Conservation (phyloP, 768 basidiomycete genomes). For the Paxillus involutus region DNA sequence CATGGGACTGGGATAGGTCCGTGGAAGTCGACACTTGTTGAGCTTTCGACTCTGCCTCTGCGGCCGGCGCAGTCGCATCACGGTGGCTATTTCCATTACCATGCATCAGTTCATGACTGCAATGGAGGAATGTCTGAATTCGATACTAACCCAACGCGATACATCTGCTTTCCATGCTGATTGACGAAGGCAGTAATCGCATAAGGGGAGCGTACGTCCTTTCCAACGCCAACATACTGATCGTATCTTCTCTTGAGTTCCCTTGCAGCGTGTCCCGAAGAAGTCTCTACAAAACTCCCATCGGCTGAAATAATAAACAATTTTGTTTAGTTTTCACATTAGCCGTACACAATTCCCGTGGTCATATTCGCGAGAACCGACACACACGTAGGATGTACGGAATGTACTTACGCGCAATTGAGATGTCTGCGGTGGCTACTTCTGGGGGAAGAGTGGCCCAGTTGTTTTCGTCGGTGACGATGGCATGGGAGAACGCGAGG, state of each 20-base stretch:
- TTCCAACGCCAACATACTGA: slow-evolving; percentile 62
- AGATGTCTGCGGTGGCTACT: slow-evolving; percentile 55
- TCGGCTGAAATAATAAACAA: slow-evolving; percentile 47
- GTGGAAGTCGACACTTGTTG: slow-evolving; percentile 32
- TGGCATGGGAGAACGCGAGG: slow-evolving; percentile 46
- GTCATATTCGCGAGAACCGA: neutral
- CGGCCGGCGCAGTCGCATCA: slow-evolving; percentile 60
- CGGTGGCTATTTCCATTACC: slow-evolving; percentile 45
- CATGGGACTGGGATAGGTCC: slow-evolving; percentile 36
- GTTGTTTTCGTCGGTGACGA: slow-evolving; percentile 33
- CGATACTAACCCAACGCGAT: slow-evolving; percentile 67
- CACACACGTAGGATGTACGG: slow-evolving; percentile 7
- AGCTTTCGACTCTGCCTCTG: slow-evolving; percentile 45
- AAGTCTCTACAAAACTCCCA: slow-evolving; percentile 77
- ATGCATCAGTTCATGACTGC: neutral
- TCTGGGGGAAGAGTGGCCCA: slow-evolving; percentile 48
- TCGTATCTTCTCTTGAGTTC: slow-evolving; percentile 80
- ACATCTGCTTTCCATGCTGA: slow-evolving; percentile 77
- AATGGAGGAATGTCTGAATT: neutral
- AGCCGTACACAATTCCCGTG: neutral
- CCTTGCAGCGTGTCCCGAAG: slow-evolving; percentile 71
- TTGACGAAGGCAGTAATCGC: slow-evolving; percentile 82
- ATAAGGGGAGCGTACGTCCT: slow-evolving; percentile 71
- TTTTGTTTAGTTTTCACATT: slow-evolving; percentile 4
- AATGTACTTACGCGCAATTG: slow-evolving; percentile 52